Evolutionary conservation across 2,329 filamentous ascomycete species (phyloP).

Genomic region (Phoma herbarum): DNA sequence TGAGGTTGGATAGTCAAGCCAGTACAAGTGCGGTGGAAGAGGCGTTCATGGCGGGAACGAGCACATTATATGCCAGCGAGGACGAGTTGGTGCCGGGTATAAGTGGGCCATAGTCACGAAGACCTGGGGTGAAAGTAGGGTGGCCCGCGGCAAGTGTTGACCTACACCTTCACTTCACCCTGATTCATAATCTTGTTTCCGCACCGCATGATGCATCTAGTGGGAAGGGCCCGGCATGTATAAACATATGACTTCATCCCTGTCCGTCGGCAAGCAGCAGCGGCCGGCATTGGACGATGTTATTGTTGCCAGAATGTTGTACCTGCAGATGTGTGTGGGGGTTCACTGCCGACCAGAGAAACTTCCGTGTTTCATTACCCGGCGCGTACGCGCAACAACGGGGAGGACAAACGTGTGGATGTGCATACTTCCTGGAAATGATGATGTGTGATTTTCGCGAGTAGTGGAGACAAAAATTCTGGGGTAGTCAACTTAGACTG

Average conservation of each 20-base stretch:
- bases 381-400: constrained; percentile 15
- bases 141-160: constrained; percentile 6
- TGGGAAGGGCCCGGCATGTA: background rate
- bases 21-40: background rate
- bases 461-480: constrained; percentile 3
- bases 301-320: constrained; percentile 3
- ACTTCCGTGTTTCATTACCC: constrained; percentile 2
- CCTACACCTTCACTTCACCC: constrained; percentile 14
- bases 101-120: constrained; percentile 18
- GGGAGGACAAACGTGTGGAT: constrained; percentile 14
- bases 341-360: constrained; percentile 1
- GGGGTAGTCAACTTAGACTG: constrained; percentile 5
- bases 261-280: constrained; percentile 8
- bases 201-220: constrained; percentile 19
- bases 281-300: constrained; percentile 7
- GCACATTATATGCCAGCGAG: constrained; percentile 15
- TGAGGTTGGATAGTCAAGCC: constrained; percentile 8
- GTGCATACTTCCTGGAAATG: constrained; percentile 4
- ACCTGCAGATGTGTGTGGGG: constrained; percentile 19
- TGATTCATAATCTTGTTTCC: constrained; percentile 3
- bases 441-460: constrained; percentile 5
- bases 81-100: constrained; percentile 14
- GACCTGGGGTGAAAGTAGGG: constrained; percentile 13
- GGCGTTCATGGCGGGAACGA: background rate
- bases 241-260: constrained; percentile 14